Conservation (phyloP, 2,329 filamentous ascomycete genomes). For the Sporothrix inflata region DNA sequence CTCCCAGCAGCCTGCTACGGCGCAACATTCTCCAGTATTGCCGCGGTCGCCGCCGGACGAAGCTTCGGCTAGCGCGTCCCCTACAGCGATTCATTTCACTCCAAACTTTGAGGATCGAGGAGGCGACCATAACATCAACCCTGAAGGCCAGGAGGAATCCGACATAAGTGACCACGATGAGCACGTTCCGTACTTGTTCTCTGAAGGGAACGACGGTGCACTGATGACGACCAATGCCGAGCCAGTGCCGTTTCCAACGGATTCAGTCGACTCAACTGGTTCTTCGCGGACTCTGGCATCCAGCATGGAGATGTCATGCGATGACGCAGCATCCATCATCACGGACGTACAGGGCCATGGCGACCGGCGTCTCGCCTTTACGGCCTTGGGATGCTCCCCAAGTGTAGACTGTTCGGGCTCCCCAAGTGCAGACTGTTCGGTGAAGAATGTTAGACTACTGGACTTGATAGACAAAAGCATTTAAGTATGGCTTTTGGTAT, state of each 20-base stretch:
- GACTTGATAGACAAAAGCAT: conserved; percentile 14
- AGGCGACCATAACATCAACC: background rate
- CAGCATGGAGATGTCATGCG: background rate
- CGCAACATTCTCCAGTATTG: background rate
- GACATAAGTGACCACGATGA: background rate
- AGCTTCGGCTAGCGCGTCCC: background rate
- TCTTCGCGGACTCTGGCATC: background rate
- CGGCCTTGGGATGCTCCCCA: background rate
- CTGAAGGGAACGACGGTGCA: background rate
- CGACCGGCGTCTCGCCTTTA: background rate
- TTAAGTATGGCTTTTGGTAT: background rate
- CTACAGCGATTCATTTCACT: background rate
- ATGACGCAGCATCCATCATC: background rate
- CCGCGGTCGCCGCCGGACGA: background rate
- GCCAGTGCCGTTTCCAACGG: background rate
- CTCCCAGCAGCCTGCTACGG: background rate
- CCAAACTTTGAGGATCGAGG: background rate
- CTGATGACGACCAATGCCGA: background rate
- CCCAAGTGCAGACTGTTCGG: background rate
- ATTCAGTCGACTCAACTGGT: background rate
- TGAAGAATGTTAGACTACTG: conserved; percentile 1
- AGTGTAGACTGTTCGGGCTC: background rate
- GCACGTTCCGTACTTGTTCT: background rate
- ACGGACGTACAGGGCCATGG: conserved; percentile 10
- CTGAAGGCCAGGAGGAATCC: background rate